phyloP scores from a whole-genome alignment of 2,329 filamentous ascomycete genomes.

The Hymenoscyphus repandus region DNA sequence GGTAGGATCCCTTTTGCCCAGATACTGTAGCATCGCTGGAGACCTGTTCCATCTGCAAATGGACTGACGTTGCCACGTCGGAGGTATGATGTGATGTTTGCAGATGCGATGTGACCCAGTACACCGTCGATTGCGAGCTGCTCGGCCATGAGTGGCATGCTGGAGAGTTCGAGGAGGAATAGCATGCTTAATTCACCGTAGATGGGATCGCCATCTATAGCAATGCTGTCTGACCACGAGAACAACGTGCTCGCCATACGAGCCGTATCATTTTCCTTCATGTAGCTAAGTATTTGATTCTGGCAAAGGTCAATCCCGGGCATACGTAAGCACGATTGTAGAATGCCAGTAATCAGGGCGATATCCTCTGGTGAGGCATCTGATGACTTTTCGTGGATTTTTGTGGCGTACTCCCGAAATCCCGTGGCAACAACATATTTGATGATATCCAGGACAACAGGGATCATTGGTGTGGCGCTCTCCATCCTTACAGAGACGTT shows the following conservation, averaged over 20 bases:
- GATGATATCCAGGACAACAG: slow-evolving; percentile 62
- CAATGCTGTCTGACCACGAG: slow-evolving; percentile 86
- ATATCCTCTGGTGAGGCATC: slow-evolving; percentile 73
- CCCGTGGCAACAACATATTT: slow-evolving; percentile 74
- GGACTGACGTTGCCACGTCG: slow-evolving; percentile 68
- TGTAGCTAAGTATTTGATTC: slow-evolving; percentile 63
- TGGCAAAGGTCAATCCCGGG: slow-evolving; percentile 70
- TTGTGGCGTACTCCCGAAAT: slow-evolving; percentile 73
- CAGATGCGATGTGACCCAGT: slow-evolving; percentile 71
- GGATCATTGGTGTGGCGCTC: slow-evolving; percentile 32
- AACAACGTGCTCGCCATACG: slow-evolving; percentile 83
- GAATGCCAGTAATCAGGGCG: slow-evolving; percentile 77
- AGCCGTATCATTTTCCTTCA: slow-evolving; percentile 66
- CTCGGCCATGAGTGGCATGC: slow-evolving; percentile 75
- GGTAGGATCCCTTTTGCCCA: slow-evolving; percentile 88
- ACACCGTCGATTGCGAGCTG: slow-evolving; percentile 84
- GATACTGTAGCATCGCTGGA: slow-evolving; percentile 75
- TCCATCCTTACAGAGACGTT: slow-evolving; percentile 18
- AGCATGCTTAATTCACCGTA: slow-evolving; percentile 90
- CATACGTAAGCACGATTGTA: slow-evolving; percentile 77
- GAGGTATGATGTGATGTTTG: slow-evolving; percentile 74
- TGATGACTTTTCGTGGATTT: slow-evolving; percentile 70
- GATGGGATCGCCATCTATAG: slow-evolving; percentile 73
- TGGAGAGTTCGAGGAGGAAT: slow-evolving; percentile 83
- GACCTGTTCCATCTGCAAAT: slow-evolving; percentile 64